These are phyloP conservation scores for Petrea volubilis DNA, from an alignment of 257 asterid genomes.

Conservation along the genomic window DNA sequence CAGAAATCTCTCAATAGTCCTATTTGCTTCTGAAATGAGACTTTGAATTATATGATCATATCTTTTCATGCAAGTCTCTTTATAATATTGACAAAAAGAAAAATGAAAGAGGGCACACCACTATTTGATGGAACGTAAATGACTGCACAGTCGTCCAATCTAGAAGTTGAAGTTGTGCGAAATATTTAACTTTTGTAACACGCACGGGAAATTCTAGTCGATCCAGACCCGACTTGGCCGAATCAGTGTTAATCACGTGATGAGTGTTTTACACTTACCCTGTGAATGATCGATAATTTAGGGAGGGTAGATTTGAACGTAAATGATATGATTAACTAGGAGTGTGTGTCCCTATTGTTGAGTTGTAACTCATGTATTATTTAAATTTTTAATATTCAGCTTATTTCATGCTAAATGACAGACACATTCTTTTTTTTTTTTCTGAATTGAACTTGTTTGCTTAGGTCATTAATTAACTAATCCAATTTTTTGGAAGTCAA, in stretches of 20 bases:
- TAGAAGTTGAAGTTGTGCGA: no score
- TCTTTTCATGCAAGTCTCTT: not conserved
- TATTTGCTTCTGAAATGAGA: not conserved
- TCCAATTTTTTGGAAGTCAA: slow-evolving; percentile 27
- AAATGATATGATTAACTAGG: not conserved
- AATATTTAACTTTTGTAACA: no score
- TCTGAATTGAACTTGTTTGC: not conserved
- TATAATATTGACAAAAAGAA: not conserved
- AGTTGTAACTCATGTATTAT: slow-evolving; percentile 20
- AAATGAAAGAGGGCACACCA: slow-evolving; percentile 14
- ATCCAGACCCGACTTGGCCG: no score
- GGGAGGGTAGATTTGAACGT: no score
- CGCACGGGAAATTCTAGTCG: no score
- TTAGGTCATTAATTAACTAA: slow-evolving; percentile 19
- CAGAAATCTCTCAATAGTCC: slow-evolving; percentile 1
- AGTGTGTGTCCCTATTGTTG: slow-evolving; percentile 24
- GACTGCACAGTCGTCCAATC: no score
- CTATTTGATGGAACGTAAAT: not conserved
- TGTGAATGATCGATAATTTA: no score
- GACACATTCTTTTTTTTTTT: not conserved
- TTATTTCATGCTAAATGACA: slow-evolving; percentile 17
- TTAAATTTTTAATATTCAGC: slow-evolving; percentile 24
- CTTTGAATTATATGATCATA: not conserved
- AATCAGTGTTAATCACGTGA: no score
- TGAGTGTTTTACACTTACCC: no score